These are phyloP conservation scores for Fragaria nilgerrensis DNA, from an alignment of 306 rosid species.

Conservation along the genomic window DNA sequence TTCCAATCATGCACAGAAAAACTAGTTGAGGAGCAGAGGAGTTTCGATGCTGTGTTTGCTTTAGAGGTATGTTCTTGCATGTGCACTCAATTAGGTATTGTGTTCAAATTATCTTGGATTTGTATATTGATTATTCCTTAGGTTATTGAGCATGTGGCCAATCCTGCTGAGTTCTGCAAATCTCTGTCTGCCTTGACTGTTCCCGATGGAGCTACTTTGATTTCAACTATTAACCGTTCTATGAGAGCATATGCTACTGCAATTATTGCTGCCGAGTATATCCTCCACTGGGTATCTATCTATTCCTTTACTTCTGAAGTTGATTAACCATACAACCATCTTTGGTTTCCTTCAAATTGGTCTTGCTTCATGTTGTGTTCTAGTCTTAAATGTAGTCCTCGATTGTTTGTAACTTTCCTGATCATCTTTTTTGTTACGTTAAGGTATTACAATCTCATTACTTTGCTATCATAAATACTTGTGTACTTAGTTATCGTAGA, in stretches of 20 bases:
- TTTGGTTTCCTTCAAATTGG: neutral
- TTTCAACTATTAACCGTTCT: constrained; percentile 85
- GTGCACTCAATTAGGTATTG: neutral
- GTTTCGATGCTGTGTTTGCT: constrained; percentile 83
- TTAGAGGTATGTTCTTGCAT: constrained; percentile 52
- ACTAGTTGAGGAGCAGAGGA: constrained; percentile 73
- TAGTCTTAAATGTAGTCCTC: neutral
- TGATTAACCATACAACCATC: neutral
- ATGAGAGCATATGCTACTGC: constrained; percentile 88
- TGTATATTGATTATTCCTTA: constrained; percentile 23
- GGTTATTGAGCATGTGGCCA: constrained; percentile 96
- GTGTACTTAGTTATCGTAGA: neutral
- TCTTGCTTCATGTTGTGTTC: neutral
- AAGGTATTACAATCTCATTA: neutral
- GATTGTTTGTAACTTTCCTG: neutral
- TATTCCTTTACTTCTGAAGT: neutral
- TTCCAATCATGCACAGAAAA: constrained; percentile 54
- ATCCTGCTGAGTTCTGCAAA: constrained; percentile 88
- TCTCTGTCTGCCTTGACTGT: constrained; percentile 71
- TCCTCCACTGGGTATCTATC: constrained; percentile 85
- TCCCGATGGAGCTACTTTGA: constrained; percentile 72
- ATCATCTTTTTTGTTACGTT: neutral
- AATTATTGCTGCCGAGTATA: constrained; percentile 81
- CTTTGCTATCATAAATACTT: neutral
- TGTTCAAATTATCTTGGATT: constrained; percentile 16